A percentile compares a stretch with the other conserved stretches of the same genome.
Evolutionary conservation across 148 eudicot species (phyloP).

Genomic region (Cornus controversa): DNA sequence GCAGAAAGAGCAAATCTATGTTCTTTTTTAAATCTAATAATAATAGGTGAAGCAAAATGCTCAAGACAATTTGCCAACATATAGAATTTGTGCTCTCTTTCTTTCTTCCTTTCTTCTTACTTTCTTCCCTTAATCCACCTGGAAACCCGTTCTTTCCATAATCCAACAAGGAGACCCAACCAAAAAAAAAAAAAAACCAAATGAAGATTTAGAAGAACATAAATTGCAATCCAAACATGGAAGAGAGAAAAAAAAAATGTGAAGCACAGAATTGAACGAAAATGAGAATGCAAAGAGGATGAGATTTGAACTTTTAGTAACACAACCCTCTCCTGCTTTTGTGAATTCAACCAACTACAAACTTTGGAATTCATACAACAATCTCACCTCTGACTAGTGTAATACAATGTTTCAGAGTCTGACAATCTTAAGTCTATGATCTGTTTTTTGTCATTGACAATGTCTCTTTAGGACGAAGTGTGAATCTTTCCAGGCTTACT

Average conservation of each 20-base stretch:
- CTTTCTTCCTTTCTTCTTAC: neutral
- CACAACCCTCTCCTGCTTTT: neutral
- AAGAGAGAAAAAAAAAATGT: neutral
- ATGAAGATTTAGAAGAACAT: too few relatives aligned
- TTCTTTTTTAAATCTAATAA: neutral
- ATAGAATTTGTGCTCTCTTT: neutral
- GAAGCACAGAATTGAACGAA: too few relatives aligned
- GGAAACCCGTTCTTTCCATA: neutral
- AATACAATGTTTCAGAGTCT: neutral
- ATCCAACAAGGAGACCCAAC: neutral
- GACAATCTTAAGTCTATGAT: neutral
- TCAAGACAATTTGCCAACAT: neutral
- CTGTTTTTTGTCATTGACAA: neutral
- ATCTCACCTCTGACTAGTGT: neutral
- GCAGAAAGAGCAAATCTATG: neutral
- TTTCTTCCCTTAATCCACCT: neutral
- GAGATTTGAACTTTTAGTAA: neutral
- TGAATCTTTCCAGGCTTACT: neutral
- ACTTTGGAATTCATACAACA: neutral
- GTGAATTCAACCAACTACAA: neutral
- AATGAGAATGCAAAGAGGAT: neutral
- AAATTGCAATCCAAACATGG: neutral
- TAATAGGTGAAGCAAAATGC: neutral
- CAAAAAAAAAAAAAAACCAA: neutral
- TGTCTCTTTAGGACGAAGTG: neutral